Base-by-base conservation (phyloP, 2,329 filamentous ascomycete species). In the Geosmithia flava region DNA sequence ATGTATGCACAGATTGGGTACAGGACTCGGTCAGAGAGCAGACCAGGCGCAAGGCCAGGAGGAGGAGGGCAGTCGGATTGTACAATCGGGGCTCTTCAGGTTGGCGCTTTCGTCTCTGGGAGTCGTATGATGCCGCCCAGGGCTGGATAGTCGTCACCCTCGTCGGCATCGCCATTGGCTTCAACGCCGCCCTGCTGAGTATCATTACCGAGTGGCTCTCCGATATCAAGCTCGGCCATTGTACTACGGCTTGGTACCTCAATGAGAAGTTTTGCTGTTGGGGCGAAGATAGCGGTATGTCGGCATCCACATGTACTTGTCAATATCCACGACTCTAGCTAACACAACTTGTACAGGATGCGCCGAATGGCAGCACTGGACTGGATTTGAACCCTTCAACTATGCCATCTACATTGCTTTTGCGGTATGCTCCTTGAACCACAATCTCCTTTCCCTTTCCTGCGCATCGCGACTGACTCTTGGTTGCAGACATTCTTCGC, bases 251-350 rank as follows among this genome's bases (percentile, higher is more conserved):
- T 3, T 98, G 97, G 65, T 98, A 98, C 62, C 75, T 98, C 50
- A 98, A 98, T 65, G 88, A 97, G 72, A 85, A 80, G 62, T 98
- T 98, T 64, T 98, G 93, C 67, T 98, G 93, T 63, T 98, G 90
- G 89, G 93, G 93, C 39, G 86, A 93, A 49, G 89, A 96, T 57
- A 84, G 80, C 60, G 90, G 82, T 82, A 66, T 43, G 68, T 49
- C 30, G 23, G 43, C 43, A 44, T n/a, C 15, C 23, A 27, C 23
- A 27, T 27, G 23, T n/a, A 27, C 23, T 5, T 27, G 43, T n/a
- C 8, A 3, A 29, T 3, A 7, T 7, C 23, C 20, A 10, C n/a
- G 5, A 5, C 15, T 3, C 29, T 4, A 11, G 42, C 42, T 41
- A 53, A 55, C 49, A 57, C 61, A n/a, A n/a, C 43, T 62, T 47